Evolutionary conservation across 495 filamentous ascomycete genomes (phyloP).

Genomic region (Penicillium canescens): DNA sequence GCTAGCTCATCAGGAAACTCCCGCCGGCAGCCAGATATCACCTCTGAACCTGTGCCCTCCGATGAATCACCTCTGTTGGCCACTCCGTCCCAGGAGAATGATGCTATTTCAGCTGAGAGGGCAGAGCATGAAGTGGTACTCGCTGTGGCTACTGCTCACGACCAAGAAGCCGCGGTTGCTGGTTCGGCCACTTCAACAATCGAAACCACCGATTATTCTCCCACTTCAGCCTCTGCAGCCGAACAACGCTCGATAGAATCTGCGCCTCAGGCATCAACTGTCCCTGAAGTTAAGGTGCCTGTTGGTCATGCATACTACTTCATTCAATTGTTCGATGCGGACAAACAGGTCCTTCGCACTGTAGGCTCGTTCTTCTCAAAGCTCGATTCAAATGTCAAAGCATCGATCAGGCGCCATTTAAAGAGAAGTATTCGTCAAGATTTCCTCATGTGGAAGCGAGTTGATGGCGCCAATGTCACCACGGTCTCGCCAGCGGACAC

Average conservation of each 20-base stretch:
- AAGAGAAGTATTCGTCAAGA: conserved; percentile 38
- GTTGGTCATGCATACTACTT: conserved; percentile 49
- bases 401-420: conserved; percentile 41
- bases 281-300: conserved; percentile 23
- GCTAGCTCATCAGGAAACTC: conserved; percentile 33
- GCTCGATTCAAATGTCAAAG: conserved; percentile 45
- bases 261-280: not conserved
- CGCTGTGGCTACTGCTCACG: conserved; percentile 25
- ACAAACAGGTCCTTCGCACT: conserved; percentile 46
- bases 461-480: conserved; percentile 39
- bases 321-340: conserved; percentile 52
- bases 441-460: conserved; percentile 48
- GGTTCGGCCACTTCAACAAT: conserved; percentile 1
- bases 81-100: conserved; percentile 14
- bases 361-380: conserved; percentile 55
- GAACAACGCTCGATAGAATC: conserved; percentile 1
- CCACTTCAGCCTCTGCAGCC: not conserved
- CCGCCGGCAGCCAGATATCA: not conserved
- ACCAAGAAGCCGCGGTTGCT: conserved; percentile 19
- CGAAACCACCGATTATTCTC: not conserved
- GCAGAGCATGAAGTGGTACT: conserved; percentile 25
- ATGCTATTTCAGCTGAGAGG: conserved; percentile 8
- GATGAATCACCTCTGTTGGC: conserved; percentile 4
- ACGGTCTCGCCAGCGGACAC: conserved; percentile 41
- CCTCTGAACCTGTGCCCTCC: not conserved